Evolutionary conservation across 2,329 filamentous ascomycete genomes (phyloP), one percentile per base, ranked within the genome.

Genomic region (Magnaporthiopsis poae): DNA sequence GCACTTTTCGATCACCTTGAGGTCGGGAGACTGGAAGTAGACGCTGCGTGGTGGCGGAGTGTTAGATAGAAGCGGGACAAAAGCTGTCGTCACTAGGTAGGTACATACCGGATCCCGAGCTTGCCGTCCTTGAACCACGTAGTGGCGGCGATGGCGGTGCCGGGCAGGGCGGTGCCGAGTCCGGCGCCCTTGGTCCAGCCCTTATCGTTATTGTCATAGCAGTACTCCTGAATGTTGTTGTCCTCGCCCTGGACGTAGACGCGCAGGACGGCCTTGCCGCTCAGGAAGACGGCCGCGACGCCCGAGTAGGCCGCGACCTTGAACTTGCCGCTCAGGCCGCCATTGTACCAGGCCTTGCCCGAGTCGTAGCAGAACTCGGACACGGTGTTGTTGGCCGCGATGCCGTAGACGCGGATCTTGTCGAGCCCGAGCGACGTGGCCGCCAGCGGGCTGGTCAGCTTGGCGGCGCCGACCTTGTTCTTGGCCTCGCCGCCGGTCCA

Each of bases 131-230:
- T 63, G 31, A 18, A 29, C 65, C 64, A 65, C 36, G 60, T 29
- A n/a, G 67, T 68, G n/a, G 66, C 68, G 52, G 68, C 68, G 25
- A 69, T 67, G 27, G 68, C 60, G 25, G 66, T 67, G 27, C 66
- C 64, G 21, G 62, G 65, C 27, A 68, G 66, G 35, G 63, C 68
- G 8, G n/a, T 12, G 39, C 63, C 66, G 18, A 69, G 63, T 66
- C 62, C 64, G 29, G 27, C 60, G 68, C 64, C 67, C 21, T 64
- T 33, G 39, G 21, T 35, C 68, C 68, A 69, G 61, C 65, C 65
- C 21, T 61, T 64, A 33, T 61, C 63, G 1, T 35, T 8, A 18
- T 5, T 35, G 61, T 69, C 63, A 18, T 63, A 64, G 36, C 61
- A 29, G 39, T 56, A 59, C 64, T 66, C 61, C 36, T 39, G 61